Percentiles rank a stretch among this genome's conserved stretches.
Conservation (phyloP, 345 rosid genomes). For the Mercurialis annua region DNA sequence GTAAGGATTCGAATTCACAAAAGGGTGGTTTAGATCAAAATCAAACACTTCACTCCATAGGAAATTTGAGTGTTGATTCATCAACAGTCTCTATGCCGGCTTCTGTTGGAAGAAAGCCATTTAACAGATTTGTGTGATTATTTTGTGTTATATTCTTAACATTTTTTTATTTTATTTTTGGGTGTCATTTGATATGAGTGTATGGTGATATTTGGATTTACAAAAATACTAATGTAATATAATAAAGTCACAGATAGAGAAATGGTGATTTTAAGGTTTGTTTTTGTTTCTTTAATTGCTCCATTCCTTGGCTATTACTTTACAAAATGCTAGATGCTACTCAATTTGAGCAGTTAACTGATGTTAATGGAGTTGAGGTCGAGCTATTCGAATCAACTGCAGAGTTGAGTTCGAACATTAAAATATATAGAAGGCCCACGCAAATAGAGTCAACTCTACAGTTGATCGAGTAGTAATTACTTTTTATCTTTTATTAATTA, state of each 20-base stretch:
- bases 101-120: conserved; percentile 65
- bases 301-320: background rate
- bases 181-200: conserved; percentile 46
- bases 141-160: conserved; percentile 9
- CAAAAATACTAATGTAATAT: conserved; percentile 38
- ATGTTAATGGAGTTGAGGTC: no score
- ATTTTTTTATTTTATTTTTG: conserved; percentile 16
- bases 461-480: no score
- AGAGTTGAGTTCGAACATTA: no score
- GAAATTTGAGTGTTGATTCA: conserved; percentile 71
- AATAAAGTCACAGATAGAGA: conserved; percentile 38
- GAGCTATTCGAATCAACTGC: no score
- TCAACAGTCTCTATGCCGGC: conserved; percentile 87
- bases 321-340: no score
- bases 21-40: conserved; percentile 19
- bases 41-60: conserved; percentile 37
- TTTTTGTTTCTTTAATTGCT: conserved; percentile 10
- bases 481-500: no score
- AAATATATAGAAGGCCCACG: no score
- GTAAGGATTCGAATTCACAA: conserved; percentile 50
- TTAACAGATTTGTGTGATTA: conserved; percentile 96
- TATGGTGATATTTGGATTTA: conserved; percentile 36
- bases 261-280: conserved; percentile 30
- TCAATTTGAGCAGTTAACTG: no score
- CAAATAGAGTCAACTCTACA: no score